phyloP scores from a whole-genome alignment of 2,329 filamentous ascomycete species.

The Daldinia eschscholtzii region DNA sequence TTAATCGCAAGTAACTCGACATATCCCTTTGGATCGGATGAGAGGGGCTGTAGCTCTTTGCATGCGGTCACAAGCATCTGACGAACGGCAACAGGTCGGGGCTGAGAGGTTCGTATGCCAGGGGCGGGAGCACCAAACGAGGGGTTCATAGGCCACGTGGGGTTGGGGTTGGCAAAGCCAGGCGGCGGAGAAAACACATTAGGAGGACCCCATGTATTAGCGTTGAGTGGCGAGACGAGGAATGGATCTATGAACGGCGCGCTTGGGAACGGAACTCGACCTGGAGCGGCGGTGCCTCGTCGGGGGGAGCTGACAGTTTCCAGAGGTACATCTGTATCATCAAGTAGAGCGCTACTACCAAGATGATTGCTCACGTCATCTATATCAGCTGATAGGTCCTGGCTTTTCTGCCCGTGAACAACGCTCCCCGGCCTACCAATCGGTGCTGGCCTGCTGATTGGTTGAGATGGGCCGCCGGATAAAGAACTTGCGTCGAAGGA shows the following conservation, averaged over 20 bases:
- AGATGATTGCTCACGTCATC: slow-evolving; percentile 83
- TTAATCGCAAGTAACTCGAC: slow-evolving; percentile 77
- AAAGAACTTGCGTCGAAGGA: slow-evolving; percentile 70
- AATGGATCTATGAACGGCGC: slow-evolving; percentile 58
- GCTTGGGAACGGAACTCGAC: slow-evolving; percentile 59
- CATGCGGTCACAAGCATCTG: slow-evolving; percentile 83
- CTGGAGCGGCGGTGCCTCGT: slow-evolving; percentile 66
- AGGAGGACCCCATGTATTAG: slow-evolving; percentile 57
- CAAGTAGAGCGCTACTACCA: slow-evolving; percentile 89
- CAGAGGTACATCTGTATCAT: slow-evolving; percentile 74
- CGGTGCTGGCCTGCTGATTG: slow-evolving; percentile 84
- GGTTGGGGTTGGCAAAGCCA: slow-evolving; percentile 56
- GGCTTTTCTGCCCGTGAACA: slow-evolving; percentile 63
- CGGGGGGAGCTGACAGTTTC: slow-evolving; percentile 56
- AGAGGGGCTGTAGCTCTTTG: slow-evolving; percentile 67
- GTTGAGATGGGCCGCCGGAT: slow-evolving; percentile 68
- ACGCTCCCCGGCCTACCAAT: slow-evolving; percentile 89
- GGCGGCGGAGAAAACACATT: slow-evolving; percentile 60
- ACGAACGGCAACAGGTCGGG: slow-evolving; percentile 77
- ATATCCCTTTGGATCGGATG: slow-evolving; percentile 70
- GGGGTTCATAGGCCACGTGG: slow-evolving; percentile 53
- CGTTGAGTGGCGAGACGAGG: slow-evolving; percentile 51
- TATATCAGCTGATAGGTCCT: slow-evolving; percentile 64
- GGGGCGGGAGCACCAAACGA: slow-evolving; percentile 52
- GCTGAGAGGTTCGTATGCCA: slow-evolving; percentile 63